These are phyloP conservation scores for Diplotaxis tenuifolia DNA, from an alignment of 345 rosid species.

Conservation along the genomic window DNA sequence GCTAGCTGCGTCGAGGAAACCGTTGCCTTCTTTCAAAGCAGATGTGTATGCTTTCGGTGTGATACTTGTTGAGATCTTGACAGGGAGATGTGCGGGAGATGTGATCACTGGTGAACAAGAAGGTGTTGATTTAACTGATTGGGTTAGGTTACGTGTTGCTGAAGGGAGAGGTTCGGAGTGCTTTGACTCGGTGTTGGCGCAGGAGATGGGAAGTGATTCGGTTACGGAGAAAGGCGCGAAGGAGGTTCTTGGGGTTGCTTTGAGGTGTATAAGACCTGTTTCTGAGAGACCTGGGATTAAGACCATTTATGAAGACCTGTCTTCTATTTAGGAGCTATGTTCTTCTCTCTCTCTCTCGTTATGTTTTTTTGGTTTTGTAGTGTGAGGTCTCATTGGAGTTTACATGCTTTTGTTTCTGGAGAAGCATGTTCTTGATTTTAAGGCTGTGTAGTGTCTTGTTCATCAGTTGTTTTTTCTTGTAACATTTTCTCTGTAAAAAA, in stretches of 20 bases:
- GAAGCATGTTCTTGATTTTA: constrained; percentile 28
- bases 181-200: constrained; percentile 59
- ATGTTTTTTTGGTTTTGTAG: constrained; percentile 7
- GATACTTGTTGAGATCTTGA: constrained; percentile 70
- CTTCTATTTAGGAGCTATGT: constrained; percentile 58
- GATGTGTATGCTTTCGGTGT: constrained; percentile 97
- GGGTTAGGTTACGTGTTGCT: constrained; percentile 64
- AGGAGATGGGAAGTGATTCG: constrained; percentile 53
- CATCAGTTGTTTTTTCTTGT: background rate
- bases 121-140: constrained; percentile 77
- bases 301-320: constrained; percentile 94
- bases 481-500: constrained; percentile 29
- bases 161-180: constrained; percentile 66
- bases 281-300: constrained; percentile 97
- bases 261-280: constrained; percentile 69
- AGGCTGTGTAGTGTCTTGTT: constrained; percentile 25
- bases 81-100: constrained; percentile 92
- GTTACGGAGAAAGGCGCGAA: constrained; percentile 78
- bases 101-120: constrained; percentile 79
- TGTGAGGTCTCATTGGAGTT: constrained; percentile 24
- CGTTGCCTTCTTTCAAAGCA: constrained; percentile 85
- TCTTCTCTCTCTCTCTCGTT: background rate
- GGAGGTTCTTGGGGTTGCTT: constrained; percentile 84
- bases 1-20: constrained; percentile 85
- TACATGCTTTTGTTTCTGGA: constrained; percentile 25